phyloP scores from a whole-genome alignment of 2,329 filamentous ascomycete species.

The Aspergillus cejpii region DNA sequence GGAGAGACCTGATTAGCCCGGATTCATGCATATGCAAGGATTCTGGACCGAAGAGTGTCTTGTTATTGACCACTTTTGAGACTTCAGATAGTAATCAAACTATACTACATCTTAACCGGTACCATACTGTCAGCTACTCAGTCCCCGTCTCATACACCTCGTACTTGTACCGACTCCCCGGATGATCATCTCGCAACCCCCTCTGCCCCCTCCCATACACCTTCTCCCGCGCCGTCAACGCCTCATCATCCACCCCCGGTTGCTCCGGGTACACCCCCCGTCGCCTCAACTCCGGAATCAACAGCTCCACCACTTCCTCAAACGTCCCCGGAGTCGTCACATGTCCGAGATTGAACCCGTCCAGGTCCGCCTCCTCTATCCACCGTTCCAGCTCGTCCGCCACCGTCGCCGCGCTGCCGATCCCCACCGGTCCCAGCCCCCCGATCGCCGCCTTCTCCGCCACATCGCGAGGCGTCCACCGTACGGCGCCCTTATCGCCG shows the following conservation, averaged over 20 bases:
- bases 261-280: conserved; percentile 40
- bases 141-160: conserved; percentile 55
- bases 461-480: conserved; percentile 43
- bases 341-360: conserved; percentile 43
- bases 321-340: conserved; percentile 49
- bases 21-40: too few species aligned
- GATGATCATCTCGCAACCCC: conserved; percentile 52
- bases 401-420: conserved; percentile 44
- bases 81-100: too few species aligned
- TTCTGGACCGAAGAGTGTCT: too few species aligned
- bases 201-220: conserved; percentile 56
- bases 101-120: too few species aligned
- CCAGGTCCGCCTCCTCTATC: conserved; percentile 40
- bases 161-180: conserved; percentile 56
- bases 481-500: conserved; percentile 44
- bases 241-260: conserved; percentile 15
- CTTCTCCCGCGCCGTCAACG: conserved; percentile 52
- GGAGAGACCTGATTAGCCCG: too few species aligned
- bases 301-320: conserved; percentile 47
- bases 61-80: too few species aligned
- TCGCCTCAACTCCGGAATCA: conserved; percentile 44
- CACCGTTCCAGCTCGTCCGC: conserved; percentile 46
- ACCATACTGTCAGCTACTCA: too few species aligned
- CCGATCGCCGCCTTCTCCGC: conserved; percentile 46
- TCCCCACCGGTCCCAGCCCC: conserved; percentile 44